Percentiles rank a stretch among this genome's conserved stretches.
Evolutionary conservation across 2,329 filamentous ascomycete genomes (phyloP).

Genomic region (Cladosporium sp.): DNA sequence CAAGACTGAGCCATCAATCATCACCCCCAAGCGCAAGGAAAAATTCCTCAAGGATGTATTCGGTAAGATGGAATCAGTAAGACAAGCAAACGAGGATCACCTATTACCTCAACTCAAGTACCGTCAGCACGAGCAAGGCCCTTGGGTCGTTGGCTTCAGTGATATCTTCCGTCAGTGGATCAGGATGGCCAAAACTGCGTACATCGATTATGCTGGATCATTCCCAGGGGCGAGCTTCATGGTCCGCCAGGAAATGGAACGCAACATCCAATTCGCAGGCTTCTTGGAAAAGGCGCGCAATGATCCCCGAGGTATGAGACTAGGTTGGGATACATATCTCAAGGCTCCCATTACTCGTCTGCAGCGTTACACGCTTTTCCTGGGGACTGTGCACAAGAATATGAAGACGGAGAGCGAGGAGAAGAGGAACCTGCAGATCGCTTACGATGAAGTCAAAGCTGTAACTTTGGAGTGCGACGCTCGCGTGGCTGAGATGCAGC

Average conservation of each 20-base stretch:
- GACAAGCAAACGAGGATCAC: slow-evolving; percentile 87
- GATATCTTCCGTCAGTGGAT: slow-evolving; percentile 99
- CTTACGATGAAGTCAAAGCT: slow-evolving; percentile 84
- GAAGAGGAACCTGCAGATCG: slow-evolving; percentile 75
- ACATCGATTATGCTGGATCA: slow-evolving; percentile 84
- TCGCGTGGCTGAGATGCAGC: slow-evolving; percentile 86
- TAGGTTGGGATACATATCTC: slow-evolving; percentile 91
- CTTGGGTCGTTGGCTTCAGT: slow-evolving; percentile 89
- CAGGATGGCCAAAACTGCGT: slow-evolving; percentile 80
- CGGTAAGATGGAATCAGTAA: slow-evolving; percentile 82
- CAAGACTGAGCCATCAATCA: slow-evolving; percentile 70
- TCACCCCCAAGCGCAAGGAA: slow-evolving; percentile 70
- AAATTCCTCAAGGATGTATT: slow-evolving; percentile 84
- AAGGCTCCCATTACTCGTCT: slow-evolving; percentile 90
- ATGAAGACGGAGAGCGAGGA: slow-evolving; percentile 83
- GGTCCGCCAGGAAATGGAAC: slow-evolving; percentile 76
- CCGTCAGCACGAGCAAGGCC: slow-evolving; percentile 91
- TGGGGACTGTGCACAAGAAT: slow-evolving; percentile 78
- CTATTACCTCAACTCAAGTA: slow-evolving; percentile 93
- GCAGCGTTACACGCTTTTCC: slow-evolving; percentile 80
- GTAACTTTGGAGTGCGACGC: slow-evolving; percentile 89
- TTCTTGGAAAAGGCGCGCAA: slow-evolving; percentile 78
- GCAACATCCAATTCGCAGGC: slow-evolving; percentile 78
- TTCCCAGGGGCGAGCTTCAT: slow-evolving; percentile 82
- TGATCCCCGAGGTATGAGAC: slow-evolving; percentile 73